A percentile compares a stretch with the other conserved stretches of the same genome.
These are phyloP conservation scores for Mucor sp. DNA, from an alignment of 371 early-diverging fungal species.

Conservation along the genomic window DNA sequence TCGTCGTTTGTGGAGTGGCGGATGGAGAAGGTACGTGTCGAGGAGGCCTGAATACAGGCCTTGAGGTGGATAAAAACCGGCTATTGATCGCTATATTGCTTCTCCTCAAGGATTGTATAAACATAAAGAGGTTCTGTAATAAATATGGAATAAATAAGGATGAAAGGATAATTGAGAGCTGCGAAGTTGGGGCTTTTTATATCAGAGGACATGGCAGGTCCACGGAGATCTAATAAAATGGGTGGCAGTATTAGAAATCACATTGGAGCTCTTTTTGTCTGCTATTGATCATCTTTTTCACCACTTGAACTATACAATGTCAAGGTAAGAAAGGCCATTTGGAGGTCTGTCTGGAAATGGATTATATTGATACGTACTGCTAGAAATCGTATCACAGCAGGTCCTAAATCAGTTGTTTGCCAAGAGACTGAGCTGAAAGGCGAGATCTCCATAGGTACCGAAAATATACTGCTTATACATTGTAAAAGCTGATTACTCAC, in stretches of 20 bases:
- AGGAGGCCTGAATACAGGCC: neutral
- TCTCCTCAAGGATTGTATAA: neutral
- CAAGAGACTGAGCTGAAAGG: constrained; percentile 67
- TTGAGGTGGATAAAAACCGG: neutral
- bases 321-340: constrained; percentile 2
- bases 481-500: neutral
- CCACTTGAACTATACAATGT: neutral
- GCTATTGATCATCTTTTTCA: neutral
- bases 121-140: neutral
- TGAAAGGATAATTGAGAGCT: neutral
- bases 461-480: neutral
- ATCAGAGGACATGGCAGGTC: neutral
- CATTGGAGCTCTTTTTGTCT: neutral
- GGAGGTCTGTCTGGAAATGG: neutral
- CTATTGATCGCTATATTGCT: neutral
- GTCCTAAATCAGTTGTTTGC: constrained; percentile 61
- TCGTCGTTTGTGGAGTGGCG: neutral
- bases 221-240: neutral
- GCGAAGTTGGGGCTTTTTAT: neutral
- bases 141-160: neutral
- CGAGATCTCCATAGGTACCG: constrained; percentile 61
- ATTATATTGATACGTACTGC: neutral
- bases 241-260: neutral
- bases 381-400: constrained; percentile 52
- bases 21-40: neutral